Base-by-base conservation (phyloP, 106 monocot genomes). In the Dioscorea alata region DNA sequence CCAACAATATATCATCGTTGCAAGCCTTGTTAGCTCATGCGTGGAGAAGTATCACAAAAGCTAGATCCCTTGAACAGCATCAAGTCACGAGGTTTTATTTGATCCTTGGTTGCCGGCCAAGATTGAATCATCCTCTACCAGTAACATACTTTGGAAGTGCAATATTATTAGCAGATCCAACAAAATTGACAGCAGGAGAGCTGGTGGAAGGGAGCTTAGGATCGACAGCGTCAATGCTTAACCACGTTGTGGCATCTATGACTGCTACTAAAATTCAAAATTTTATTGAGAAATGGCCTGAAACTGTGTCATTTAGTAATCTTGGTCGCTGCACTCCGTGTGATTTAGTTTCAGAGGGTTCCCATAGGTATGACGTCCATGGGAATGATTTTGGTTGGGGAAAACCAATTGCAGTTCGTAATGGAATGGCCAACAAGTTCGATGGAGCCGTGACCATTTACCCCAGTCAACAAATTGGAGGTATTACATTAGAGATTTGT, bases 311-410 rank as follows among this genome's bases (percentile, higher is more conserved):
- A 0, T 12, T 69, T 25, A 31, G 9, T 12, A 19, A 13, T 1
- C 0, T 57, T 6, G 52, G 13, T 1, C 8, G 9, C 23, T 1
- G 17, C 15, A 50, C 18, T 23, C 2, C 31, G 0, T 12, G 19
- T 2, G 17, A 48, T 48, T 21, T 76, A 21, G 0, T 59, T 8
- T 66, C 64, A 12, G 75, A 60, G 14, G 80, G 71, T 61, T 84
- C 85, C 48, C 81, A 75, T 19, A 71, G 85, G 60, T 89, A 85
- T 60, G 50, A 82, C 19, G 69, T 89, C 65, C 82, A 89, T 6
- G 79, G 79, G 23, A 76, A 79, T 51, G 85, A 89, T 64, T 89
- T 85, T 31, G 88, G 85, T 13, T 85, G 81, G 88, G 88, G 88
- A 17, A 65, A 8, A 76, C 76, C 88, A 12, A 12, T 62, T 6